phyloP scores from a whole-genome alignment of 768 basidiomycete species.

The Nidula microcarpa region DNA sequence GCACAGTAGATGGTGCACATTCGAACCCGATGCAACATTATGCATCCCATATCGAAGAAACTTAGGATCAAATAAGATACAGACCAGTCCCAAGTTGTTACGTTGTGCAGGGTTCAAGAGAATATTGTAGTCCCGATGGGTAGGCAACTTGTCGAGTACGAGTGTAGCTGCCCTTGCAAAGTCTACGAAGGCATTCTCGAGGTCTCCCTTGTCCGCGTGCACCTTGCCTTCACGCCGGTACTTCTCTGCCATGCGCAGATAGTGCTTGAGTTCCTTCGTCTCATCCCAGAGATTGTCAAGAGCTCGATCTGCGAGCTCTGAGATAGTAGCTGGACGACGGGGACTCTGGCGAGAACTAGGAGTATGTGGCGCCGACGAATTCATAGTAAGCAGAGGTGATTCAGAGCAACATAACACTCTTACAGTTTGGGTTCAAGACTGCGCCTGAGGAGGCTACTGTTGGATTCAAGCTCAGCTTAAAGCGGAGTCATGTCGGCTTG shows the following conservation, averaged over 20 bases:
- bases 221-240: slow-evolving; percentile 54
- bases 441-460: too few relatives aligned
- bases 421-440: too few relatives aligned
- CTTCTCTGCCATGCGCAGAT: slow-evolving; percentile 62
- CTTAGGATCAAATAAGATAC: slow-evolving; percentile 23
- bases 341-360: background rate
- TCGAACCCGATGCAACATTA: background rate
- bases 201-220: slow-evolving; percentile 45
- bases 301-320: slow-evolving; percentile 63
- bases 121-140: slow-evolving; percentile 61
- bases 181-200: slow-evolving; percentile 70
- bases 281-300: slow-evolving; percentile 56
- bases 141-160: slow-evolving; percentile 75
- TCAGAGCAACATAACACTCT: too few relatives aligned
- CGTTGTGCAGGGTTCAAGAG: slow-evolving; percentile 56
- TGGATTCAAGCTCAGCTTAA: too few relatives aligned
- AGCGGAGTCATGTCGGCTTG: too few relatives aligned
- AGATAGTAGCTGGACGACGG: slow-evolving; percentile 53
- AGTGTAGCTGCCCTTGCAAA: slow-evolving; percentile 74
- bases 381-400: background rate
- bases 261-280: slow-evolving; percentile 58
- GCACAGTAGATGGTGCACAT: background rate
- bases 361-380: background rate
- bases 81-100: slow-evolving; percentile 65
- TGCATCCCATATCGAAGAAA: background rate